These are phyloP conservation scores for Aethionema arabicum DNA, from an alignment of 345 rosid species.

Conservation along the genomic window DNA sequence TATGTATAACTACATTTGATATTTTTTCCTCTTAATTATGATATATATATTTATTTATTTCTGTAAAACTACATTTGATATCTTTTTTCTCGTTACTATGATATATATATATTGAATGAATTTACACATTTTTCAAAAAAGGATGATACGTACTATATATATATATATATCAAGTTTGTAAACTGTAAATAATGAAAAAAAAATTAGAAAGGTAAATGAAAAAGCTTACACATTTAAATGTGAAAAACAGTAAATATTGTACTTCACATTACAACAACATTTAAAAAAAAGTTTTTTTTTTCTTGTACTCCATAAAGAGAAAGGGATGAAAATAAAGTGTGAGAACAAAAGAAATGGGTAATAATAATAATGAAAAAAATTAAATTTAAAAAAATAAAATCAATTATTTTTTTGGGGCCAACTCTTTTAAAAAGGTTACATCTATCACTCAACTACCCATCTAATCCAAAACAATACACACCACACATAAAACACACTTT, in stretches of 20 bases:
- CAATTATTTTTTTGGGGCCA: slow-evolving; percentile 35
- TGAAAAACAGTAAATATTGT: slow-evolving; percentile 22
- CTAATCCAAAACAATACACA: slow-evolving; percentile 32
- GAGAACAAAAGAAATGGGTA: slow-evolving; percentile 11
- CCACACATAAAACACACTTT: slow-evolving; percentile 35
- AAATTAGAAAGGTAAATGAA: slow-evolving; percentile 7
- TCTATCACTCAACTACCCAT: slow-evolving; percentile 36
- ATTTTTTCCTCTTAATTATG: no score
- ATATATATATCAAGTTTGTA: no score
- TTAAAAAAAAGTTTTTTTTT: slow-evolving; percentile 25
- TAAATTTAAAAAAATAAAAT: slow-evolving; percentile 32
- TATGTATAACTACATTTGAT: no score
- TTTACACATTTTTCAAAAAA: no score
- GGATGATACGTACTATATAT: no score
- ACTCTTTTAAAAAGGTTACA: slow-evolving; percentile 37
- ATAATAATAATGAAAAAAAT: slow-evolving; percentile 34
- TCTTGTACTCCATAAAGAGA: slow-evolving; percentile 31
- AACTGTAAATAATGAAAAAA: no score
- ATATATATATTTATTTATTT: no score
- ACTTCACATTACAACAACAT: slow-evolving; percentile 31
- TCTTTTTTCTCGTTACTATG: no score
- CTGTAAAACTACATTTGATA: no score
- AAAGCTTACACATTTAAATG: slow-evolving; percentile 15
- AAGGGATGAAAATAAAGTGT: slow-evolving; percentile 29
- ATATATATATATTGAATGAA: no score